phyloP scores from a whole-genome alignment of 2,329 filamentous ascomycete genomes.

The Botrytis elliptica region DNA sequence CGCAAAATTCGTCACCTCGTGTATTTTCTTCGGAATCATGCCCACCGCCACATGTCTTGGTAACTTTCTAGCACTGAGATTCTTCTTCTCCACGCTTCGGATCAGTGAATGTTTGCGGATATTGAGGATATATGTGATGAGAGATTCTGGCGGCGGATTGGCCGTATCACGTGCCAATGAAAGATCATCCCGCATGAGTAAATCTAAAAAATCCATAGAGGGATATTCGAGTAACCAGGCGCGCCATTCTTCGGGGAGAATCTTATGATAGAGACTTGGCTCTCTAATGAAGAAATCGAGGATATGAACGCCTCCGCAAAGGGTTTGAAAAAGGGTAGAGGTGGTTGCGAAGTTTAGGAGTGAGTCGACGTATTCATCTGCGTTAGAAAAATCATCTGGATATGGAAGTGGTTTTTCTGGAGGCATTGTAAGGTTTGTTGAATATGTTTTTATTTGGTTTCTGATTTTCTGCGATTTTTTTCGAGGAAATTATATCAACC shows the following conservation, averaged over 20 bases:
- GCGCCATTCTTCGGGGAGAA: constrained; percentile 80
- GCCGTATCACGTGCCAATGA: constrained; percentile 33
- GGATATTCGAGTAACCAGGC: constrained; percentile 69
- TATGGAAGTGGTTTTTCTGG: constrained; percentile 34
- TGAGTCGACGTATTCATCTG: constrained; percentile 75
- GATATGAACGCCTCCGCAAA: constrained; percentile 97
- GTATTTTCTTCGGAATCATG: constrained; percentile 94
- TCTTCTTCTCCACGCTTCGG: constrained; percentile 47
- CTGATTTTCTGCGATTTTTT: neutral
- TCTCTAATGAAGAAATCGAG: constrained; percentile 91
- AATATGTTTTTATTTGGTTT: neutral
- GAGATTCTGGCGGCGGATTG: constrained; percentile 42
- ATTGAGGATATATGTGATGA: constrained; percentile 70
- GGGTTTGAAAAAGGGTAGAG: constrained; percentile 74
- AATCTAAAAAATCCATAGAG: constrained; percentile 73
- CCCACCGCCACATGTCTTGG: constrained; percentile 75
- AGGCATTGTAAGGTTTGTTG: constrained; percentile 29
- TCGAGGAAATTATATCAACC: neutral
- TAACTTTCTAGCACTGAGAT: constrained; percentile 49
- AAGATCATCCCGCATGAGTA: constrained; percentile 78
- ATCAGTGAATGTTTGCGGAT: constrained; percentile 68
- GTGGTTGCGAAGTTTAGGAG: constrained; percentile 74
- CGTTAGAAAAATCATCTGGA: constrained; percentile 54
- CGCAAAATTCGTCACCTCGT: constrained; percentile 92
- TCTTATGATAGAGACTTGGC: constrained; percentile 75